Evolutionary conservation across 2,329 filamentous ascomycete species (phyloP).

Genomic region (Emmonsiellopsis sp.): DNA sequence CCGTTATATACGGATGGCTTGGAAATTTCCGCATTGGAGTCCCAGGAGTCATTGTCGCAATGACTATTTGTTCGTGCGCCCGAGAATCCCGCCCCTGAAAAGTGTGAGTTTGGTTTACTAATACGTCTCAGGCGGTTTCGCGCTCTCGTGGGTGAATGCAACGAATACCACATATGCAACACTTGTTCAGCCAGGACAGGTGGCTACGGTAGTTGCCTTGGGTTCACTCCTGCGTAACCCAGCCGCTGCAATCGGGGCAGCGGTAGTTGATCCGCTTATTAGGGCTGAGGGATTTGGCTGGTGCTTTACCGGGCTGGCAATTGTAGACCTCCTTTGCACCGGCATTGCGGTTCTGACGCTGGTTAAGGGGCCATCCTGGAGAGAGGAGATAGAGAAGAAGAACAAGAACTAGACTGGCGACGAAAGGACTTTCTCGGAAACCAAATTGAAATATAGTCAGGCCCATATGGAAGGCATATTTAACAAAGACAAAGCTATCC

Average conservation of each 20-base stretch:
- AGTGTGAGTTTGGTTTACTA: background rate
- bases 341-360: background rate
- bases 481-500: too few species aligned
- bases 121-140: background rate
- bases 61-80: background rate
- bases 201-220: conserved; percentile 2
- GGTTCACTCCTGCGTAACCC: conserved; percentile 1
- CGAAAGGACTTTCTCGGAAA: background rate
- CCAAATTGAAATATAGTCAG: background rate
- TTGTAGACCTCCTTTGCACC: background rate
- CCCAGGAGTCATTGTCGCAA: background rate
- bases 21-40: conserved; percentile 1
- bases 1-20: conserved; percentile 2
- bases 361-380: background rate
- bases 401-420: background rate
- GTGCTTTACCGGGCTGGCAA: conserved; percentile 3
- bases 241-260: conserved; percentile 1
- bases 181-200: conserved; percentile 1
- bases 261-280: background rate
- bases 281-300: conserved; percentile 3
- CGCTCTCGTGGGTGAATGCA: conserved; percentile 1
- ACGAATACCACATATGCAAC: conserved; percentile 3
- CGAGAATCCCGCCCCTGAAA: background rate
- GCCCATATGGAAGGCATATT: too few species aligned
- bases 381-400: conserved; percentile 1